Conservation (phyloP, 2,329 filamentous ascomycete species). For the Fusarium udum region DNA sequence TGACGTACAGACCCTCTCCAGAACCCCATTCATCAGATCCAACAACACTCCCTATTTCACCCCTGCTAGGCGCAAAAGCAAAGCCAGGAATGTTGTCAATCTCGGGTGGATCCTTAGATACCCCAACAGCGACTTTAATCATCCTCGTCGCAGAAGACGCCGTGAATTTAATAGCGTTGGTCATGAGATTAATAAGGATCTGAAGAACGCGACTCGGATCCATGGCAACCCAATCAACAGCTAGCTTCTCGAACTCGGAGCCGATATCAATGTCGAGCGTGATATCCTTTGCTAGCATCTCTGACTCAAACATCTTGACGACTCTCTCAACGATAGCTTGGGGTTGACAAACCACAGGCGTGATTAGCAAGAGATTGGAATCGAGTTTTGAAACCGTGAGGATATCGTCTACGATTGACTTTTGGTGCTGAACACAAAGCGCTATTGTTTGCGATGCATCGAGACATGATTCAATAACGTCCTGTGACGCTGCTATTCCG, state of each 20-base stretch:
- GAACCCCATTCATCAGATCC: constrained; percentile 46
- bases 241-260: constrained; percentile 62
- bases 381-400: constrained; percentile 78
- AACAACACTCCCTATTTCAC: constrained; percentile 16
- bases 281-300: constrained; percentile 73
- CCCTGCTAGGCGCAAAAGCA: constrained; percentile 6
- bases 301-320: constrained; percentile 79
- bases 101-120: constrained; percentile 44
- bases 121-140: constrained; percentile 62
- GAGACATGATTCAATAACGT: constrained; percentile 66
- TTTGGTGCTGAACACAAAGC: constrained; percentile 80
- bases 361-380: constrained; percentile 75
- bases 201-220: constrained; percentile 80
- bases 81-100: constrained; percentile 1
- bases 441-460: constrained; percentile 80
- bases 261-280: constrained; percentile 69
- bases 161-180: constrained; percentile 85
- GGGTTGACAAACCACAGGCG: constrained; percentile 73
- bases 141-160: constrained; percentile 39
- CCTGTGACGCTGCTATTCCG: not conserved
- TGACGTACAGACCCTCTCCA: constrained; percentile 49
- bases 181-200: constrained; percentile 80
- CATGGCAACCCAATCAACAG: constrained; percentile 71
- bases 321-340: constrained; percentile 70
- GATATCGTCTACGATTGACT: constrained; percentile 77